Conservation (phyloP, 2,329 filamentous ascomycete genomes). For the Pleomassaria siparia region DNA sequence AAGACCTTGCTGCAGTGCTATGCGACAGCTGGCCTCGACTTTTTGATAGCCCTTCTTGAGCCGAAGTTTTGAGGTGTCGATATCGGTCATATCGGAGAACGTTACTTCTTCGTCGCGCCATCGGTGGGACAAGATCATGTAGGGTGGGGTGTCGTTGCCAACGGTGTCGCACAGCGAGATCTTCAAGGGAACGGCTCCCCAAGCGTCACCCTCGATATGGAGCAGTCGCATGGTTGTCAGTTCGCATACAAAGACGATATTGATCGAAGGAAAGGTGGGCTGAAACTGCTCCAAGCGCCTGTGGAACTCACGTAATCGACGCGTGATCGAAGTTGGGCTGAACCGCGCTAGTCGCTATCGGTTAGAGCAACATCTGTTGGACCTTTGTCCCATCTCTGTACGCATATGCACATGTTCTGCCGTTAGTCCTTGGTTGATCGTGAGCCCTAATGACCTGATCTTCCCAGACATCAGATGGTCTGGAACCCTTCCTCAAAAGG, state of each 20-base stretch:
- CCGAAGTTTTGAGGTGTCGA: no score
- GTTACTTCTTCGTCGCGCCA: neutral
- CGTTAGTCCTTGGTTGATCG: conserved; percentile 8
- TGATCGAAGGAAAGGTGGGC: no score
- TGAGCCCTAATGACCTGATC: conserved; percentile 34
- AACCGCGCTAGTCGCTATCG: no score
- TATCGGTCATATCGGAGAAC: neutral
- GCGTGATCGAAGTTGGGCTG: no score
- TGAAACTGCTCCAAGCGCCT: no score
- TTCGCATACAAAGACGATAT: no score
- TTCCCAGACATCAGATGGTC: conserved; percentile 29
- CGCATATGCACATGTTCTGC: conserved; percentile 40
- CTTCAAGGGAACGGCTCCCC: no score
- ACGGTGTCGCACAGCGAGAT: neutral
- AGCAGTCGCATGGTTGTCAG: no score
- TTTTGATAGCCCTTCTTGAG: neutral
- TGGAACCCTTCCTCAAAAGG: conserved; percentile 35
- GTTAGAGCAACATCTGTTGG: conserved; percentile 4
- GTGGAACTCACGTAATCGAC: no score
- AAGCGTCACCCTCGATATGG: no score
- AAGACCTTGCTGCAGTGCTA: no score
- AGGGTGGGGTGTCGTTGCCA: neutral
- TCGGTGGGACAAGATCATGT: neutral
- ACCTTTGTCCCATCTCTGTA: conserved; percentile 40
- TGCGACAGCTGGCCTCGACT: neutral